A percentile compares a stretch with the other conserved stretches of the same genome.
Conservation (phyloP, 352 stramenopile genomes). For the Globisporangium echinulatum region DNA sequence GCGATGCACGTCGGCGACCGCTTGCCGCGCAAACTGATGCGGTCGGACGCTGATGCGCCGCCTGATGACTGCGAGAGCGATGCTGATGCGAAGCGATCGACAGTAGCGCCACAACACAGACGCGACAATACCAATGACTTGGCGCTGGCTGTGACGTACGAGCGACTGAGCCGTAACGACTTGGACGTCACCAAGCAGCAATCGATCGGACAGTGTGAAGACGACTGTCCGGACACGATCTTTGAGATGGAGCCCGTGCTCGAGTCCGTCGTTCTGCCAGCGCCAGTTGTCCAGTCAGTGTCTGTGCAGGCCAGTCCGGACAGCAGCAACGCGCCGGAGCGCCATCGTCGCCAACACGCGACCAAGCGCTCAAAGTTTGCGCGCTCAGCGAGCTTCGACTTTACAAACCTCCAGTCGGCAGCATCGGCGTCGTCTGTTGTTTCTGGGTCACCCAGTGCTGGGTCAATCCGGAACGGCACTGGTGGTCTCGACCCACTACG, state of each 20-base stretch:
- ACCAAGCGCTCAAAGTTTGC: constrained; percentile 49
- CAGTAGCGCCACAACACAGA: background rate
- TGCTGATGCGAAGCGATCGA: constrained; percentile 1
- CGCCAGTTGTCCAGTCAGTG: background rate
- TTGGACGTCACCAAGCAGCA: constrained; percentile 16
- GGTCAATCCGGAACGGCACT: too few species aligned
- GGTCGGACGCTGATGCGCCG: constrained; percentile 15
- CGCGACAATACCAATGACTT: background rate
- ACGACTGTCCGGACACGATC: constrained; percentile 13
- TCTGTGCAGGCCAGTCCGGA: background rate
- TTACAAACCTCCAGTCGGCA: constrained; percentile 35
- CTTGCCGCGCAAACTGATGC: constrained; percentile 46
- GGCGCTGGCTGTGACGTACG: background rate
- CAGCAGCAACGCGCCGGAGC: background rate
- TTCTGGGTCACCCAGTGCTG: too few species aligned
- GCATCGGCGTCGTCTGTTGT: background rate
- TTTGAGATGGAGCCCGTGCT: constrained; percentile 12
- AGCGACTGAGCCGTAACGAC: constrained; percentile 1
- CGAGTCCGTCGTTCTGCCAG: constrained; percentile 5
- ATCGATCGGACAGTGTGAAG: background rate
- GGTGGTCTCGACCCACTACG: background rate
- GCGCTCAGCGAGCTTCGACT: constrained; percentile 71
- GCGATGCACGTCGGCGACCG: constrained; percentile 68
- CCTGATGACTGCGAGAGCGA: constrained; percentile 7
- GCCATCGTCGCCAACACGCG: constrained; percentile 8